Conservation (phyloP, 108 stramenopile species). For the Aurantiochytrium sp. region DNA sequence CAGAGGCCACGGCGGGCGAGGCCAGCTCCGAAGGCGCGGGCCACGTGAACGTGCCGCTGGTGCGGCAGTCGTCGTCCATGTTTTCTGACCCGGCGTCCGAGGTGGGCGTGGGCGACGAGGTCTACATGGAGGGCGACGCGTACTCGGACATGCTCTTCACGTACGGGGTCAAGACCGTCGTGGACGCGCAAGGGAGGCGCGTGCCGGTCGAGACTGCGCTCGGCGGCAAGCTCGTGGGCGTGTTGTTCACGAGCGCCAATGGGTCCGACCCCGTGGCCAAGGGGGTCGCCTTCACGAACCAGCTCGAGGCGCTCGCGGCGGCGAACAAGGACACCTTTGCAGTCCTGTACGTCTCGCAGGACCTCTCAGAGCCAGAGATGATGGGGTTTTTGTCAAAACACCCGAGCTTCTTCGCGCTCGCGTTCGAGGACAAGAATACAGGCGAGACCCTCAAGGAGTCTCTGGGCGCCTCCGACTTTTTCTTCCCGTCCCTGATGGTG, state of each 20-base stretch:
- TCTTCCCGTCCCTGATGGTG: background rate
- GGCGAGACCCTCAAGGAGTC: background rate
- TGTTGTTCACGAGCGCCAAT: background rate
- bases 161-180: background rate
- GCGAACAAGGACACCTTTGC: background rate
- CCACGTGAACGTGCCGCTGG: background rate
- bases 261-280: background rate
- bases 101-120: constrained; percentile 4
- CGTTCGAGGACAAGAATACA: background rate
- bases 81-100: background rate
- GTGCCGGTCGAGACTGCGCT: background rate
- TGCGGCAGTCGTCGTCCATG: background rate
- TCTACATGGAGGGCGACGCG: background rate
- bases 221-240: constrained; percentile 13
- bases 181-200: background rate
- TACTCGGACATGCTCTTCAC: constrained; percentile 11
- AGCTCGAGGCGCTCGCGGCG: background rate
- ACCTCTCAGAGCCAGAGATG: background rate
- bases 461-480: background rate
- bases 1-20: too few species aligned
- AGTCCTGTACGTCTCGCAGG: constrained; percentile 15
- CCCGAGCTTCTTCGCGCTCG: background rate
- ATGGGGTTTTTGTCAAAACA: background rate
- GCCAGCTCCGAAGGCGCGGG: background rate
- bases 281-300: background rate